phyloP scores from a whole-genome alignment of 352 stramenopile genomes.

The Elongisporangium undulatum region DNA sequence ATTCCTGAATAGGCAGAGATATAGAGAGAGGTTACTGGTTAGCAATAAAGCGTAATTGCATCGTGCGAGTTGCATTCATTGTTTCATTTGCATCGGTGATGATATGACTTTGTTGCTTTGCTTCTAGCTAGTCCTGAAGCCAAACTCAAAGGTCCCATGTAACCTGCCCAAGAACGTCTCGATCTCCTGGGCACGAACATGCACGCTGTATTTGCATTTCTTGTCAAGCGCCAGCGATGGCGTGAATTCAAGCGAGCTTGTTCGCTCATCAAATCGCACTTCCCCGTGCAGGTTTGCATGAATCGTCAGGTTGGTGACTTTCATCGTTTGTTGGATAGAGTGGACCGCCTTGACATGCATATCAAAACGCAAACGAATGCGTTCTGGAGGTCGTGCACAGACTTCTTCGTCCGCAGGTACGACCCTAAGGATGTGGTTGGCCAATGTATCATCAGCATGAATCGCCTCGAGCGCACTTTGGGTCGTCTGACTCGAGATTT shows the following conservation, averaged over 20 bases:
- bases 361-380: not conserved
- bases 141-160: not conserved
- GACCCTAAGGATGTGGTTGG: not conserved
- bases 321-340: not conserved
- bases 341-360: not conserved
- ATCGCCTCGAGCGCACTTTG: not conserved
- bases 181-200: not conserved
- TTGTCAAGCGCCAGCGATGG: not conserved
- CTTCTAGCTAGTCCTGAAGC: not conserved
- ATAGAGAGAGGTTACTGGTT: not conserved
- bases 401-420: not conserved
- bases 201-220: not conserved
- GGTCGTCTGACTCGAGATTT: not conserved
- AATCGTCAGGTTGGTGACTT: not conserved
- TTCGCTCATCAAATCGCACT: not conserved
- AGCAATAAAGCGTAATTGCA: not conserved
- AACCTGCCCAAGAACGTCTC: not conserved
- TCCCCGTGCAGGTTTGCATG: not conserved
- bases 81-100: not conserved
- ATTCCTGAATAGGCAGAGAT: constrained; percentile 45
- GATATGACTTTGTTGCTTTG: not conserved
- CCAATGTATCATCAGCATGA: not conserved
- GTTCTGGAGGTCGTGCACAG: not conserved
- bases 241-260: not conserved
- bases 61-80: not conserved